A percentile compares a stretch with the other conserved stretches of the same genome.
Evolutionary conservation across 352 stramenopile genomes (phyloP).

Genomic region (Saprolegnia diclina): DNA sequence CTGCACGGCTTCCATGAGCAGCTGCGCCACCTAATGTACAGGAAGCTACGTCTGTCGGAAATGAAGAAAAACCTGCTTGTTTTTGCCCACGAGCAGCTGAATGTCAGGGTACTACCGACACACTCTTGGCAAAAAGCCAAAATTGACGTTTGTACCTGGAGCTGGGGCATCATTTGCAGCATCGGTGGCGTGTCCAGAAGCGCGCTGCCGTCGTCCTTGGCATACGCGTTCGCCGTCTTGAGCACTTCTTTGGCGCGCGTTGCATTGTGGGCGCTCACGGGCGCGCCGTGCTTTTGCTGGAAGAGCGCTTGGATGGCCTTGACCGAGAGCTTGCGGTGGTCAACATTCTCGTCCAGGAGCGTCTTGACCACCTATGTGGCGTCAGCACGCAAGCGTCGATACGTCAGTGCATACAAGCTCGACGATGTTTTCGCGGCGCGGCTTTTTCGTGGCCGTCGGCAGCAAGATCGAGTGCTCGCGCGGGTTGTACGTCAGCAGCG

Average conservation of each 20-base stretch:
- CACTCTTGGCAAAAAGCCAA: no score
- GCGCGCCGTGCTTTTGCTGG: slow-evolving; percentile 1
- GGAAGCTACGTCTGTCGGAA: not conserved
- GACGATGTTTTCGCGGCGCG: slow-evolving; percentile 15
- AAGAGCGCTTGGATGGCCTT: slow-evolving; percentile 24
- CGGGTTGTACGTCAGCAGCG: slow-evolving; percentile 11
- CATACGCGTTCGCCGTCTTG: not conserved
- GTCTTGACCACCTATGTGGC: slow-evolving; percentile 23
- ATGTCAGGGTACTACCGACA: slow-evolving; percentile 1
- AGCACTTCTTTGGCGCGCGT: slow-evolving; percentile 24
- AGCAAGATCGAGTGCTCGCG: not conserved
- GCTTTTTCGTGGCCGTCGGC: slow-evolving; percentile 13
- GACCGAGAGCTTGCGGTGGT: slow-evolving; percentile 23
- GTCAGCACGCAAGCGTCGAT: not conserved
- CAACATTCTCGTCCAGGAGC: slow-evolving; percentile 1
- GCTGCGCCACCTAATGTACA: slow-evolving; percentile 1
- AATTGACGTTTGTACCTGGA: not conserved
- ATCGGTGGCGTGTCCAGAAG: not conserved
- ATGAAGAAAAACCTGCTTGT: not conserved
- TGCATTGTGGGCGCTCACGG: slow-evolving; percentile 20
- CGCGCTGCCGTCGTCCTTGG: not conserved
- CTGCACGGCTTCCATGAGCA: slow-evolving; percentile 15
- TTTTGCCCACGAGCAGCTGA: slow-evolving; percentile 11
- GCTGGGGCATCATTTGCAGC: not conserved
- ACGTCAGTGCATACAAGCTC: not conserved